phyloP scores from a whole-genome alignment of 257 asterid species.

The Rhazya stricta region DNA sequence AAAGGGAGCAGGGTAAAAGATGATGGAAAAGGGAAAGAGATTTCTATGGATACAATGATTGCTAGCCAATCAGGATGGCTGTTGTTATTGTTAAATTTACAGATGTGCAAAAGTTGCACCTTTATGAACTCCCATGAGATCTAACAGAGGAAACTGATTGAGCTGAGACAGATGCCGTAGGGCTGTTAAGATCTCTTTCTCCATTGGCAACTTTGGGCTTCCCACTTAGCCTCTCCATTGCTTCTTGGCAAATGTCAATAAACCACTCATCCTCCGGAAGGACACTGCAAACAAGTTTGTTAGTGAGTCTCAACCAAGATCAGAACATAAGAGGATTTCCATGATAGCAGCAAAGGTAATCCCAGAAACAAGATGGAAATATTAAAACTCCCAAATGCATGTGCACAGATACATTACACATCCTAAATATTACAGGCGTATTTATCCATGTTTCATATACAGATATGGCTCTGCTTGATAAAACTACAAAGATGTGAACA shows the following conservation, averaged over 20 bases:
- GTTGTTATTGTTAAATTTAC: constrained; percentile 18
- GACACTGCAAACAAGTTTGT: constrained; percentile 40
- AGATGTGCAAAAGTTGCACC: constrained; percentile 11
- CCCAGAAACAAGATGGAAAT: not conserved
- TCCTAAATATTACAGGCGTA: not conserved
- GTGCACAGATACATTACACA: not conserved
- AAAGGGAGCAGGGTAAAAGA: not conserved
- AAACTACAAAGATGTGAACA: not conserved
- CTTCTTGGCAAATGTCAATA: constrained; percentile 76
- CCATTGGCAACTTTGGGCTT: constrained; percentile 72
- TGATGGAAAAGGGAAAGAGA: not conserved
- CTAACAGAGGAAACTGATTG: constrained; percentile 85
- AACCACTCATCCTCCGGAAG: constrained; percentile 97
- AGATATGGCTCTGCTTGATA: not conserved
- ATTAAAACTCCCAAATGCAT: not conserved
- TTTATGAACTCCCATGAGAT: constrained; percentile 89
- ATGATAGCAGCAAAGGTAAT: not conserved
- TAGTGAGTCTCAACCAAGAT: not conserved
- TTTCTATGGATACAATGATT: constrained; percentile 5
- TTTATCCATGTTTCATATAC: not conserved
- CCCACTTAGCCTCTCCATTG: constrained; percentile 87
- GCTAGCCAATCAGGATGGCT: not conserved
- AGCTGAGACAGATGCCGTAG: constrained; percentile 97
- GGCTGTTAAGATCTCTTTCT: constrained; percentile 86
- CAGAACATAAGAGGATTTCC: not conserved